phyloP scores from a whole-genome alignment of 345 rosid genomes.

The Theobroma cacao region DNA sequence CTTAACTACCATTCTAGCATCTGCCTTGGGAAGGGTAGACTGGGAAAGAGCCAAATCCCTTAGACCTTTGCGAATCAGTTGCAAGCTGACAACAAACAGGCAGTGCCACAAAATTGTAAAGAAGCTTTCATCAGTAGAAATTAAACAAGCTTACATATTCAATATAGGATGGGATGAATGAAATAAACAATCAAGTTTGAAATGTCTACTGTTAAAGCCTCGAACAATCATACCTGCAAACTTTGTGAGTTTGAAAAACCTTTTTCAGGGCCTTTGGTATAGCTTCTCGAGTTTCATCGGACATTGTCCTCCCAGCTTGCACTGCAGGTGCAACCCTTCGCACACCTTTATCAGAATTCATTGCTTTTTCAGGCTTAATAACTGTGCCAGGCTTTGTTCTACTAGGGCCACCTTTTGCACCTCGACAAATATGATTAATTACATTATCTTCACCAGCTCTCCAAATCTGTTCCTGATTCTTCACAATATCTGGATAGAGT shows the following conservation, averaged over 20 bases:
- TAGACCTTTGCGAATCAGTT: slow-evolving; percentile 58
- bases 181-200: neutral
- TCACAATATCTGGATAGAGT: slow-evolving; percentile 41
- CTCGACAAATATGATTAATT: slow-evolving; percentile 12
- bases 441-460: slow-evolving; percentile 22
- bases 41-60: slow-evolving; percentile 63
- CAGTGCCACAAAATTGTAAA: slow-evolving; percentile 7
- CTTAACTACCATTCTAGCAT: slow-evolving; percentile 46
- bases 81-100: slow-evolving; percentile 45
- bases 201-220: neutral
- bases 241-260: slow-evolving; percentile 72
- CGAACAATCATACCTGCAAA: slow-evolving; percentile 63
- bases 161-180: neutral
- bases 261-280: slow-evolving; percentile 66
- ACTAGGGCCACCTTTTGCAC: slow-evolving; percentile 32
- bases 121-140: neutral
- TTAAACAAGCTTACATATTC: neutral
- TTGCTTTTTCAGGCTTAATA: slow-evolving; percentile 33
- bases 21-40: slow-evolving; percentile 63
- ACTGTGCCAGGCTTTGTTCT: slow-evolving; percentile 23
- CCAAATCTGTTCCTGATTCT: slow-evolving; percentile 38
- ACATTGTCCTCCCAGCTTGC: slow-evolving; percentile 37
- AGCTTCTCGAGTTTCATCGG: slow-evolving; percentile 62
- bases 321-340: slow-evolving; percentile 28
- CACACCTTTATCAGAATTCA: slow-evolving; percentile 38